A percentile compares a stretch with the other conserved stretches of the same genome.
Evolutionary conservation across 2,329 filamentous ascomycete genomes (phyloP).

Genomic region (Penicillium frequentans): DNA sequence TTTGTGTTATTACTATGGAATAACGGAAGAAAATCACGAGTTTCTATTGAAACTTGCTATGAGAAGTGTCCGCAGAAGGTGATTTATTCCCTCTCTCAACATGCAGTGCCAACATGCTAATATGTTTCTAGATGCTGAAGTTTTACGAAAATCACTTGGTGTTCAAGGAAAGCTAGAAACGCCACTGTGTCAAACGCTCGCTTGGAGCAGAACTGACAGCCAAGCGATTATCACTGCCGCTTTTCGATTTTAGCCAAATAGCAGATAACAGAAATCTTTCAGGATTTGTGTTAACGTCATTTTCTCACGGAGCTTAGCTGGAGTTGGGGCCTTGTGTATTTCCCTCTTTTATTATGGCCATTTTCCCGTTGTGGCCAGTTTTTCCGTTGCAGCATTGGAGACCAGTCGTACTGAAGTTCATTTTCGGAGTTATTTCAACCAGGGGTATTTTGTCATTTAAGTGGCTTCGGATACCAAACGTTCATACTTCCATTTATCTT

Average conservation of each 20-base stretch:
- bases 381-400: constrained; percentile 6
- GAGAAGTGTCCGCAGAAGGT: constrained; percentile 45
- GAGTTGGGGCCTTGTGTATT: constrained; percentile 4
- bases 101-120: constrained; percentile 11
- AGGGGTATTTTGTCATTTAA: not conserved
- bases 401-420: not conserved
- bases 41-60: constrained; percentile 43
- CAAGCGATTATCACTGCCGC: too few relatives aligned
- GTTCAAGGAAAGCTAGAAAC: constrained; percentile 31
- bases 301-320: constrained; percentile 1
- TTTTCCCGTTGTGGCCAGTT: not conserved
- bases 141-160: constrained; percentile 52
- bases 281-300: not conserved
- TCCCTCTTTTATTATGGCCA: not conserved
- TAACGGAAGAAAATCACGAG: constrained; percentile 45
- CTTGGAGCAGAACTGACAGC: not conserved
- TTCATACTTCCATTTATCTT: not conserved
- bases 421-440: not conserved
- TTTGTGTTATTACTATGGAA: constrained; percentile 46
- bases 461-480: not conserved
- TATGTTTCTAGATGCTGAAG: constrained; percentile 42
- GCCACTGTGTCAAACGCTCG: not conserved
- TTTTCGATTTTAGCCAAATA: not conserved
- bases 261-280: not conserved
- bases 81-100: constrained; percentile 7